Conservation (phyloP, 345 rosid species). For the Eutrema yunnanense region DNA sequence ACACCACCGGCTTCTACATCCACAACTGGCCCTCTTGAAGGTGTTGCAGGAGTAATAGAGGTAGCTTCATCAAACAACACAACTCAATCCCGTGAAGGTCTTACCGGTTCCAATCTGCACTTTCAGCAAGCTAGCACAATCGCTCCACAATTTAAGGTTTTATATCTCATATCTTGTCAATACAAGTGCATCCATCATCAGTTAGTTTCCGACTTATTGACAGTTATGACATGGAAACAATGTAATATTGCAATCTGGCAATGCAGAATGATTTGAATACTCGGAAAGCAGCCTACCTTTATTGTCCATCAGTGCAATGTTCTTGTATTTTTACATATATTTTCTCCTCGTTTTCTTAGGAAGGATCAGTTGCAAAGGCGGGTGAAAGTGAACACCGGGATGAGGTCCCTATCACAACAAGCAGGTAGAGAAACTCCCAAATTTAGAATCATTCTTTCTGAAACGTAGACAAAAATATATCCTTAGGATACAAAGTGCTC, state of each 20-base stretch:
- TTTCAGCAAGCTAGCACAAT: constrained; percentile 25
- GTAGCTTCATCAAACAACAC: constrained; percentile 46
- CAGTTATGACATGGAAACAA: not conserved
- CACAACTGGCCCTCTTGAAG: constrained; percentile 40
- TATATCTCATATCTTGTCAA: constrained; percentile 3
- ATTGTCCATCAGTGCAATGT: not conserved
- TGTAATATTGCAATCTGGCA: not conserved
- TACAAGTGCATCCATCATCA: not conserved
- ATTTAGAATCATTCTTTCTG: not conserved
- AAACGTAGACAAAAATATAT: not conserved
- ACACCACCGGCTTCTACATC: constrained; percentile 45
- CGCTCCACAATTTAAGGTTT: constrained; percentile 53
- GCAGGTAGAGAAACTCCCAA: constrained; percentile 45
- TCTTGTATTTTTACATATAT: not conserved
- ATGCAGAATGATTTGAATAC: not conserved
- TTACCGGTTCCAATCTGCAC: constrained; percentile 18
- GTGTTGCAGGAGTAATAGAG: constrained; percentile 44
- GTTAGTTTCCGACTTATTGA: not conserved
- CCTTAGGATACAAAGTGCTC: too few relatives aligned
- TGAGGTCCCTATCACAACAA: constrained; percentile 46
- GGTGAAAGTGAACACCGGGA: constrained; percentile 67
- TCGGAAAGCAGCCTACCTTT: not conserved
- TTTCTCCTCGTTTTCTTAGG: constrained; percentile 36
- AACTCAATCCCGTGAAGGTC: constrained; percentile 45
- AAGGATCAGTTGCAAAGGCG: constrained; percentile 46